A percentile compares a stretch with the other conserved stretches of the same genome.
These are phyloP conservation scores for Isatis tinctoria DNA, from an alignment of 345 rosid genomes.

Conservation along the genomic window DNA sequence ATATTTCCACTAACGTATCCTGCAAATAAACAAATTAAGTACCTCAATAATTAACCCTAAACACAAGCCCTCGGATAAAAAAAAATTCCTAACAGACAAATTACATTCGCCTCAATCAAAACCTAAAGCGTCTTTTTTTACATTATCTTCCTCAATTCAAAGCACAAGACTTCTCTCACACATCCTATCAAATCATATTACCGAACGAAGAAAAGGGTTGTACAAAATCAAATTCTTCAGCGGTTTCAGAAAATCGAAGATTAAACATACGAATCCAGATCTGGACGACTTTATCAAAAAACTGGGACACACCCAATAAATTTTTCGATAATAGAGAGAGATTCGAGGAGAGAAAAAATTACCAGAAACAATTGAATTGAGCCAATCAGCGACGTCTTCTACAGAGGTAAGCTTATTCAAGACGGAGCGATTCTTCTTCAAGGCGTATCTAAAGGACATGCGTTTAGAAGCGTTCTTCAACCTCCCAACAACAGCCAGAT, in stretches of 20 bases:
- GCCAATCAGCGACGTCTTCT: conserved; percentile 61
- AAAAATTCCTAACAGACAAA: neutral
- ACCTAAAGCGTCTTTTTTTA: neutral
- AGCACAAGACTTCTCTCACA: neutral
- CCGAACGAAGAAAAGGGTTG: neutral
- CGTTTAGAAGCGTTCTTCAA: conserved; percentile 47
- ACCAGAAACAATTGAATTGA: conserved; percentile 68
- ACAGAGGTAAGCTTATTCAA: conserved; percentile 45
- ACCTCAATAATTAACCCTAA: neutral
- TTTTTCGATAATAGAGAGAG: neutral
- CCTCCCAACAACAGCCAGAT: conserved; percentile 73
- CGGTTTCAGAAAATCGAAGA: neutral
- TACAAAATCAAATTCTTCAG: neutral
- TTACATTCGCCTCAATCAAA: neutral
- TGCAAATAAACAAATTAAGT: neutral
- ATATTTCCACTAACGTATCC: neutral
- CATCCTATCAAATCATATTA: neutral
- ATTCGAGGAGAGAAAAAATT: neutral
- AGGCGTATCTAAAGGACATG: conserved; percentile 47
- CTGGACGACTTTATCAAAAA: neutral
- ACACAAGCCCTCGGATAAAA: neutral
- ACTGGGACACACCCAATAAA: neutral
- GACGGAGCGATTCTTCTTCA: conserved; percentile 33
- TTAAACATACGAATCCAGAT: conserved; percentile 7
- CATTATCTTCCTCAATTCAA: neutral